Base-by-base conservation (phyloP, 805 yeast genomes). In the Saccharomyces eubayanus region DNA sequence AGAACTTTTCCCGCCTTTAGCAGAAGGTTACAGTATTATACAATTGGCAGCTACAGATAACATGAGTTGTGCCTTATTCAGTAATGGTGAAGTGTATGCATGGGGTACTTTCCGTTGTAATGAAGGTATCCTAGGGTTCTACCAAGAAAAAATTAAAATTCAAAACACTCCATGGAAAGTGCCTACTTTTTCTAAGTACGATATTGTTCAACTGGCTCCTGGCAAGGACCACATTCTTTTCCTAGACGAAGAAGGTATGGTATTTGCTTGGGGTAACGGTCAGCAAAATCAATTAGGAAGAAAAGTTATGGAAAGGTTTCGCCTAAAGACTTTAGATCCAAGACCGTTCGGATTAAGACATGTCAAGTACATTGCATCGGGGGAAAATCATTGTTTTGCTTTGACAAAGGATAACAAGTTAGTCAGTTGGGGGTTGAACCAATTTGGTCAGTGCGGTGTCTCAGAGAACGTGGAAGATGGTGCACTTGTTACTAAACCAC, bases 31-130 rank as follows among this genome's bases (percentile, higher is more conserved):
- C 16, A 80, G 78, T 52, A 82, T 92, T 51, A 87, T 88, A 24
- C 94, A 86, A 66, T 69, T 92, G 43, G 90, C 89, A 14, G 97
- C 98, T 3, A 87, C 97, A 9, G 99, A 94, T 68, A 92, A 90
- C 64, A 73, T 92, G 56, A 87, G 96, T 45, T 91, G 92, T 16
- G 89, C 83, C 2, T 72, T 94, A 54, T 79, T 84, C 43, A 85
- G 81, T 48, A 83, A 82, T 52, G 98, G 99, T 40, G 89, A 87
- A 43, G 90, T 95, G 9, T 94, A 84, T 69, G 95, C 97, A 0
- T 94, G 99, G 98, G 99, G 99, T 41, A 88, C 97, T 21, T 94
- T 94, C 74, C 85, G 94, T 72, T 84, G 90, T 67, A 88, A 88
- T 62, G 98, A 94, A 71, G 99, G 99, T 52, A 75, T 85, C 45